These are phyloP conservation scores for Arctostaphylos glauca DNA, from an alignment of 148 eudicot genomes.

Conservation along the genomic window DNA sequence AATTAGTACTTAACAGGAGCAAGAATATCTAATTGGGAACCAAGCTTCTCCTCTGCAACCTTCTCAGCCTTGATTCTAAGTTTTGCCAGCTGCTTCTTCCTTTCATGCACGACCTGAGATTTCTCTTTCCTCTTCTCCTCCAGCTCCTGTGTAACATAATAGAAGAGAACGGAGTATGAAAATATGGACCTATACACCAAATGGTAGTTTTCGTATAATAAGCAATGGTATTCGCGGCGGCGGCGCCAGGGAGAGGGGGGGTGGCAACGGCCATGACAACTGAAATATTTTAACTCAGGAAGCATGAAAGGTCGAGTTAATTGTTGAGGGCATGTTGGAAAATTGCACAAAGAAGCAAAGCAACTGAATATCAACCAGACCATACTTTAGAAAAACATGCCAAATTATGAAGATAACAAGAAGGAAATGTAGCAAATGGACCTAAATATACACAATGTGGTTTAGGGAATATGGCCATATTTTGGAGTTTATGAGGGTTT, in stretches of 20 bases:
- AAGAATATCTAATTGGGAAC: slow-evolving; percentile 40
- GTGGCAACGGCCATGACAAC: too few species aligned
- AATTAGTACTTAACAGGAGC: slow-evolving; percentile 32
- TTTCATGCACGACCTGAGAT: slow-evolving; percentile 33
- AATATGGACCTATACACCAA: background rate
- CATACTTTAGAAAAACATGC: background rate
- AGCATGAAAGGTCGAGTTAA: background rate
- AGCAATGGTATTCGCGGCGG: background rate
- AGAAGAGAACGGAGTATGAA: background rate
- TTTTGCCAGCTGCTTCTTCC: slow-evolving; percentile 37
- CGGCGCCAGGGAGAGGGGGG: background rate
- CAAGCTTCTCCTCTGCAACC: slow-evolving; percentile 49
- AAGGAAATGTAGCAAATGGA: background rate
- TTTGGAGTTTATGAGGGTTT: background rate
- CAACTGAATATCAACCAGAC: background rate
- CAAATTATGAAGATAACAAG: background rate
- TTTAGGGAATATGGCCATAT: background rate
- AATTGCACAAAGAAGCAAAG: background rate
- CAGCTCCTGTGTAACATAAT: slow-evolving; percentile 23
- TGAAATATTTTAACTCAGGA: background rate
- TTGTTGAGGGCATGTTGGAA: background rate
- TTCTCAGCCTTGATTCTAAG: slow-evolving; percentile 34
- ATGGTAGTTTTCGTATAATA: background rate
- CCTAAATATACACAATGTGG: background rate
- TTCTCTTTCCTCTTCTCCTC: slow-evolving; percentile 42